phyloP scores from a whole-genome alignment of 768 basidiomycete species.

The Boletus pseudo-olivaceus region DNA sequence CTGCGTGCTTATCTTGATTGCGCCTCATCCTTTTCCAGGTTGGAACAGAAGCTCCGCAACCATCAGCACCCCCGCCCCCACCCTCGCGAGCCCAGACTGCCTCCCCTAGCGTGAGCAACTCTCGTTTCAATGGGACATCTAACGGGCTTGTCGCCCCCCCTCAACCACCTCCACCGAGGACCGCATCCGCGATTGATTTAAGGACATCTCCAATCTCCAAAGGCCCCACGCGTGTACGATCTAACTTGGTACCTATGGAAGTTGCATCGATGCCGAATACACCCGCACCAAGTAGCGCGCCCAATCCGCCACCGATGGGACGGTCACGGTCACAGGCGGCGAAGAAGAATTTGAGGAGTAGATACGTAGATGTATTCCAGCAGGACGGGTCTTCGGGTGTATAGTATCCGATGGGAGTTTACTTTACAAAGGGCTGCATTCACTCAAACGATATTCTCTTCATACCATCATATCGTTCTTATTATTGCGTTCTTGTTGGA shows the following conservation, averaged over 20 bases:
- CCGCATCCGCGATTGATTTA: conserved; percentile 64
- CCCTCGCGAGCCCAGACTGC: conserved; percentile 84
- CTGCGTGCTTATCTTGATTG: neutral
- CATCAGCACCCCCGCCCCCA: conserved; percentile 62
- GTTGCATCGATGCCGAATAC: conserved; percentile 34
- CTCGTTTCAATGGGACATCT: conserved; percentile 32
- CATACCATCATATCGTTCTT: conserved; percentile 19
- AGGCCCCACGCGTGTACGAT: conserved; percentile 56
- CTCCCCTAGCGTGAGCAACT: conserved; percentile 60
- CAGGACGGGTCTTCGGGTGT: conserved; percentile 37
- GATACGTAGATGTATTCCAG: conserved; percentile 91
- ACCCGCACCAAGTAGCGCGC: conserved; percentile 20
- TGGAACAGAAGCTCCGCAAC: conserved; percentile 50
- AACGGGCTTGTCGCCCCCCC: conserved; percentile 13
- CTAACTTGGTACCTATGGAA: conserved; percentile 57
- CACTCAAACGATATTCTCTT: conserved; percentile 3
- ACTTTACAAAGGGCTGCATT: neutral
- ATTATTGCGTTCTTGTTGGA: conserved; percentile 15
- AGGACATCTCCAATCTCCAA: conserved; percentile 50
- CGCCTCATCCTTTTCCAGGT: conserved; percentile 38
- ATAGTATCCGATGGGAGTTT: neutral
- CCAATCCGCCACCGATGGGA: conserved; percentile 39
- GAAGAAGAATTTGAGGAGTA: conserved; percentile 74
- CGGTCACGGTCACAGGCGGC: conserved; percentile 52
- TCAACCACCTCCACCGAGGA: conserved; percentile 36